A percentile compares a stretch with the other conserved stretches of the same genome.
phyloP scores from a whole-genome alignment of 768 basidiomycete species.

The Panaeolus cyanescens region DNA sequence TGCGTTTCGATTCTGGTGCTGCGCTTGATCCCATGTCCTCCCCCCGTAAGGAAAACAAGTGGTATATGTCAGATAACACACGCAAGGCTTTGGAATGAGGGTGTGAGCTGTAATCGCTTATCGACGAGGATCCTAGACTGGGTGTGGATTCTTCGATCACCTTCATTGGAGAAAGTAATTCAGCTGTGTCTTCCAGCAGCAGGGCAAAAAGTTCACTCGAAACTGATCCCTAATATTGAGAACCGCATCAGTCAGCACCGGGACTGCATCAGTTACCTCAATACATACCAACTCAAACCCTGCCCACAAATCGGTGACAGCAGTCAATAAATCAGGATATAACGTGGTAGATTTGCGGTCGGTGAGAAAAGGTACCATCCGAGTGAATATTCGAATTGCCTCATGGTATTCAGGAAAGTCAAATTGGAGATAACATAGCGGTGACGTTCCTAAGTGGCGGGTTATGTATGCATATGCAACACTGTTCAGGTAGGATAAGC shows the following conservation, averaged over 20 bases:
- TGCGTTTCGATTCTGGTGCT: constrained; percentile 8
- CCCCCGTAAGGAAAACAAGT: not conserved
- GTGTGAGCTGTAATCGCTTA: constrained; percentile 31
- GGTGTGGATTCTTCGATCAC: constrained; percentile 26
- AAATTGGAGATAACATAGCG: constrained; percentile 45
- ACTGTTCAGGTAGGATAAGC: constrained; percentile 33
- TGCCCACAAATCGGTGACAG: constrained; percentile 69
- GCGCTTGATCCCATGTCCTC: constrained; percentile 4
- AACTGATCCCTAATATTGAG: constrained; percentile 30
- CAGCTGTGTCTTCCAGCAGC: constrained; percentile 56
- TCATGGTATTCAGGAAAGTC: constrained; percentile 47
- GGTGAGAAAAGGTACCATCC: constrained; percentile 64
- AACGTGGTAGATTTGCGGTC: constrained; percentile 60
- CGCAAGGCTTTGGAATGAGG: constrained; percentile 43
- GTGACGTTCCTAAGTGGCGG: constrained; percentile 61
- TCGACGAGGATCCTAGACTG: constrained; percentile 9
- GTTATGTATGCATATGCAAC: constrained; percentile 70
- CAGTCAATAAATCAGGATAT: constrained; percentile 49
- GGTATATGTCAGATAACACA: constrained; percentile 50
- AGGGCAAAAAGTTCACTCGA: constrained; percentile 47
- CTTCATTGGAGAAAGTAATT: constrained; percentile 52
- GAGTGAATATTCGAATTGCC: constrained; percentile 48
- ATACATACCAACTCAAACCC: constrained; percentile 55
- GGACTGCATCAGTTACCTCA: constrained; percentile 5
- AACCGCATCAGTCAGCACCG: constrained; percentile 4